These are phyloP conservation scores for Pyrenophora teres DNA, from an alignment of 2,329 filamentous ascomycete genomes.

Conservation along the genomic window DNA sequence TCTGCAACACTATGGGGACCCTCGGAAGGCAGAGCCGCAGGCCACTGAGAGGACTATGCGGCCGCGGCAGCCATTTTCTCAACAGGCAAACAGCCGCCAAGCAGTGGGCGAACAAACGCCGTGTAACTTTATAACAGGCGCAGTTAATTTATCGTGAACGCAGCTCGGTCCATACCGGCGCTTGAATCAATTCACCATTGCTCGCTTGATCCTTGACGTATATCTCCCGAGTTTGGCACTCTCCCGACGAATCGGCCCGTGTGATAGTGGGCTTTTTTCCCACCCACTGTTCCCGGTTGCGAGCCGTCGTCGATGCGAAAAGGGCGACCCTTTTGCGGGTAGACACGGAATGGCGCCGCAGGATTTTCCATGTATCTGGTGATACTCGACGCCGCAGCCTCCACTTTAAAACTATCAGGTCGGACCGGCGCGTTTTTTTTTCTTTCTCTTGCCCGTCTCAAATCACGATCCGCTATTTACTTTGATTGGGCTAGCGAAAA, in stretches of 20 bases:
- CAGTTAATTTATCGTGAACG: constrained; percentile 29
- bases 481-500: neutral
- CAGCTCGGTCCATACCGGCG: constrained; percentile 20
- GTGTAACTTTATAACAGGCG: constrained; percentile 25
- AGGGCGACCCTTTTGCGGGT: constrained; percentile 16
- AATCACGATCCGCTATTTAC: neutral
- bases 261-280: constrained; percentile 5
- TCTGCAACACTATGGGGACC: constrained; percentile 29
- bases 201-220: constrained; percentile 19
- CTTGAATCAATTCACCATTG: constrained; percentile 6
- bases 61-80: constrained; percentile 9
- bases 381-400: constrained; percentile 1
- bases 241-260: constrained; percentile 23
- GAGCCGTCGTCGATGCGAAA: constrained; percentile 1
- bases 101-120: constrained; percentile 19
- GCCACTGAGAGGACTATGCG: constrained; percentile 9
- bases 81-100: constrained; percentile 15
- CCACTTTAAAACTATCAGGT: constrained; percentile 1
- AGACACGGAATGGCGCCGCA: constrained; percentile 10
- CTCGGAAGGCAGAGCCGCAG: constrained; percentile 22
- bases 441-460: too few relatives aligned
- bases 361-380: constrained; percentile 6
- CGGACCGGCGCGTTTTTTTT: constrained; percentile 5
- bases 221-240: constrained; percentile 24
- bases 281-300: constrained; percentile 5